Evolutionary conservation across 306 rosid species (phyloP).

Genomic region (Lupinus albus): DNA sequence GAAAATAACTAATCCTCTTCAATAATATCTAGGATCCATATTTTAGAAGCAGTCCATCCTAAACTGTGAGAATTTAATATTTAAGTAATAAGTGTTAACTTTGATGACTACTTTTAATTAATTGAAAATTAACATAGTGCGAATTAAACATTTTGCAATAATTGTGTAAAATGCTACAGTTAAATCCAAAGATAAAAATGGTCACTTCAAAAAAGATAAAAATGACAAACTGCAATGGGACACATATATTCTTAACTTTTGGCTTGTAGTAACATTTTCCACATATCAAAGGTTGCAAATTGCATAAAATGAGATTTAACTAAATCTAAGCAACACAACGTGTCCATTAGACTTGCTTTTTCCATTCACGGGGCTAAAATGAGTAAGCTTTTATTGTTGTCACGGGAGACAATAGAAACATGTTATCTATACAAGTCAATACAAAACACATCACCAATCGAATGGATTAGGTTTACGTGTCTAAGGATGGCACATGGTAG

Average conservation of each 20-base stretch:
- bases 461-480: constrained; percentile 30
- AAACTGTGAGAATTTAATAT: background rate
- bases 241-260: background rate
- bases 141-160: background rate
- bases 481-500: constrained; percentile 45
- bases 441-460: constrained; percentile 11
- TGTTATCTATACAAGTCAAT: constrained; percentile 24
- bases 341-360: background rate
- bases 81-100: background rate
- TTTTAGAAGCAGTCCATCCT: no score
- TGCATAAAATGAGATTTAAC: background rate
- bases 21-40: no score
- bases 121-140: no score
- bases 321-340: constrained; percentile 1
- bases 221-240: background rate
- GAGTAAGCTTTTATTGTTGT: constrained; percentile 16
- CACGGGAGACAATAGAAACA: constrained; percentile 45
- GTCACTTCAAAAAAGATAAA: background rate
- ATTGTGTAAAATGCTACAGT: background rate
- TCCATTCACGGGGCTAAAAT: constrained; percentile 42
- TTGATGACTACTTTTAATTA: background rate
- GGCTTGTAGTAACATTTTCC: background rate
- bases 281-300: background rate
- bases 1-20: no score
- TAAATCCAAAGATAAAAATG: background rate